Percentiles rank a stretch among this genome's conserved stretches.
These are phyloP conservation scores for Pyricularia grisea DNA, from an alignment of 2,329 filamentous ascomycete species.

Conservation along the genomic window DNA sequence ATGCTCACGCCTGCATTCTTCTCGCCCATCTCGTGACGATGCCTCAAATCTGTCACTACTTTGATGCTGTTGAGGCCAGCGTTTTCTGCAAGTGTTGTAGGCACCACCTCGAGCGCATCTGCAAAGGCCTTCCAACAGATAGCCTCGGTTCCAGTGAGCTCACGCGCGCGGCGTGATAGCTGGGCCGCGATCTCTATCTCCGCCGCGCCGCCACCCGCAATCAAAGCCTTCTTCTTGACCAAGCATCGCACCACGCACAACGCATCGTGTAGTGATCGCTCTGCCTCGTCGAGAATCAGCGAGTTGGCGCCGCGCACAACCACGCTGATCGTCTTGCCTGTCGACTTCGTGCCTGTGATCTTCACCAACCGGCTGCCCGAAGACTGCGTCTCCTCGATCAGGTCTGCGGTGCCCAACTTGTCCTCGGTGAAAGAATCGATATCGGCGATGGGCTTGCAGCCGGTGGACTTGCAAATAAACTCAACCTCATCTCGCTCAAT, in stretches of 20 bases:
- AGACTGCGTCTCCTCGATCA: slow-evolving; percentile 85
- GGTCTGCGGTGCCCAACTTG: slow-evolving; percentile 87
- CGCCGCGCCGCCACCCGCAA: slow-evolving; percentile 90
- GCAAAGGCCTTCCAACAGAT: slow-evolving; percentile 99
- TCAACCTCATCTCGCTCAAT: slow-evolving; percentile 98
- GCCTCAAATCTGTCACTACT: slow-evolving; percentile 90
- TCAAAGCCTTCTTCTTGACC: slow-evolving; percentile 99
- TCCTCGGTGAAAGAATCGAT: slow-evolving; percentile 98
- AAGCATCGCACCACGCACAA: slow-evolving; percentile 95
- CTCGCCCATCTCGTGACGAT: slow-evolving; percentile 91
- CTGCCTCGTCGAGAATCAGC: slow-evolving; percentile 92
- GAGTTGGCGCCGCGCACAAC: slow-evolving; percentile 90
- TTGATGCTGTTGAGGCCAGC: slow-evolving; percentile 97
- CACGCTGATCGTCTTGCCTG: slow-evolving; percentile 85
- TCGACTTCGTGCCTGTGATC: slow-evolving; percentile 79
- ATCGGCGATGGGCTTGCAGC: slow-evolving; percentile 97
- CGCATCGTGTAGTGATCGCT: slow-evolving; percentile 92
- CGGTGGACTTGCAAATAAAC: slow-evolving; percentile 98
- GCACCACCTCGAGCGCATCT: slow-evolving; percentile 93
- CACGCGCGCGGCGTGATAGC: slow-evolving; percentile 72
- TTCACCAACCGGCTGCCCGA: slow-evolving; percentile 90
- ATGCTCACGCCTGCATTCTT: slow-evolving; percentile 96
- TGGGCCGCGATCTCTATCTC: slow-evolving; percentile 93
- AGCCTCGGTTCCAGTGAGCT: slow-evolving; percentile 81
- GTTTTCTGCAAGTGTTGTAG: slow-evolving; percentile 94